Percentiles rank a stretch among this genome's conserved stretches.
Evolutionary conservation across 2,329 filamentous ascomycete species (phyloP).

Genomic region (Periconia sp.): DNA sequence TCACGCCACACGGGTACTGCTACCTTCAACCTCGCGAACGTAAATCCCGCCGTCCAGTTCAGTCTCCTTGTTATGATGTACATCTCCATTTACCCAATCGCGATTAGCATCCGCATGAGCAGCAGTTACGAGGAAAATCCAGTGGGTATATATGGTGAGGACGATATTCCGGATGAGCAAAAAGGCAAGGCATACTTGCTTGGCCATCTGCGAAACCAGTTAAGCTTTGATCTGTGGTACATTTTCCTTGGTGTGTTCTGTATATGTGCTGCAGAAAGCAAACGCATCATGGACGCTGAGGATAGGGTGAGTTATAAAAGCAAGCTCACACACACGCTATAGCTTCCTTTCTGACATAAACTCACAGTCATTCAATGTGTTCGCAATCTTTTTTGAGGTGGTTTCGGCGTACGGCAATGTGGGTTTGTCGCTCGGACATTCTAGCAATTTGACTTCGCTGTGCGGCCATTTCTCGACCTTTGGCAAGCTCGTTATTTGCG

Average conservation of each 20-base stretch:
- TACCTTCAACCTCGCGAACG: slow-evolving; percentile 46
- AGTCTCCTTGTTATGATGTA: slow-evolving; percentile 67
- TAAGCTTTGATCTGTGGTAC: slow-evolving; percentile 49
- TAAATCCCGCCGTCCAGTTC: slow-evolving; percentile 59
- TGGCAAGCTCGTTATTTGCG: slow-evolving; percentile 57
- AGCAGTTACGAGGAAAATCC: slow-evolving; percentile 62
- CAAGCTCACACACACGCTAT: too few relatives aligned
- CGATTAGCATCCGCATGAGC: slow-evolving; percentile 60
- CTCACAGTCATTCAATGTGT: slow-evolving; percentile 34
- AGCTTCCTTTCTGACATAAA: neutral
- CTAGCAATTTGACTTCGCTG: slow-evolving; percentile 46
- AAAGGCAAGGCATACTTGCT: slow-evolving; percentile 18
- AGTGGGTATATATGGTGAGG: slow-evolving; percentile 57
- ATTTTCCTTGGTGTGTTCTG: slow-evolving; percentile 46
- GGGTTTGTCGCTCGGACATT: slow-evolving; percentile 49
- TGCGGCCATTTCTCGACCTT: slow-evolving; percentile 51
- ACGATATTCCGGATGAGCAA: slow-evolving; percentile 18
- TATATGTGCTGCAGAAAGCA: slow-evolving; percentile 26
- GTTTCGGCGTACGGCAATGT: slow-evolving; percentile 42
- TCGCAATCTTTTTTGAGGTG: slow-evolving; percentile 48
- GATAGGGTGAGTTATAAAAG: slow-evolving; percentile 20
- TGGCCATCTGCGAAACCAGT: slow-evolving; percentile 46
- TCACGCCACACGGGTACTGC: slow-evolving; percentile 52
- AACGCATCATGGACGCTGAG: slow-evolving; percentile 41
- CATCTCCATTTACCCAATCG: slow-evolving; percentile 61